phyloP scores from a whole-genome alignment of 495 filamentous ascomycete genomes.

The Halenospora varia region DNA sequence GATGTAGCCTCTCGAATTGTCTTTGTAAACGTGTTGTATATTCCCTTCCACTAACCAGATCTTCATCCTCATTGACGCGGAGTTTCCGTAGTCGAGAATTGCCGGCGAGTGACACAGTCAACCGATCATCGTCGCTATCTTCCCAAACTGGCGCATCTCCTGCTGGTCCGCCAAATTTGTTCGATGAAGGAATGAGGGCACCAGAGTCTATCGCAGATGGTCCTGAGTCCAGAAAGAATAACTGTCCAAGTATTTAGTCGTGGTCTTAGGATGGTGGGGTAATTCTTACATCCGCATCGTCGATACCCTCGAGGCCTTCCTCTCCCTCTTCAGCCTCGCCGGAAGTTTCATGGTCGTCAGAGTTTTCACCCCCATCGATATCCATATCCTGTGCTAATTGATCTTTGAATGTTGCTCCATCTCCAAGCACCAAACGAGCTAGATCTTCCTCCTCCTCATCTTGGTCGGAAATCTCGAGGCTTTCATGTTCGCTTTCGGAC shows the following conservation, averaged over 20 bases:
- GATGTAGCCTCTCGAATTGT: slow-evolving; percentile 78
- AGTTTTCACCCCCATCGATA: slow-evolving; percentile 6
- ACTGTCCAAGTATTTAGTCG: slow-evolving; percentile 37
- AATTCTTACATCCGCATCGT: slow-evolving; percentile 60
- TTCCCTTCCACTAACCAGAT: slow-evolving; percentile 79
- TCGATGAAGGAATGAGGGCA: slow-evolving; percentile 31
- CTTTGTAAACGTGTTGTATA: slow-evolving; percentile 74
- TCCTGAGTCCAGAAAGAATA: slow-evolving; percentile 69
- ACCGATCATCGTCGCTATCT: slow-evolving; percentile 91
- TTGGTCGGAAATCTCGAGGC: slow-evolving; percentile 46
- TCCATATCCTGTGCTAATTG: slow-evolving; percentile 48
- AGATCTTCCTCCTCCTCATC: slow-evolving; percentile 80
- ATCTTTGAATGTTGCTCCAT: slow-evolving; percentile 71
- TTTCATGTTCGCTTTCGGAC: slow-evolving; percentile 37
- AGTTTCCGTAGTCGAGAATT: slow-evolving; percentile 75
- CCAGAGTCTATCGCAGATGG: slow-evolving; percentile 44
- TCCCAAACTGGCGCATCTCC: slow-evolving; percentile 67
- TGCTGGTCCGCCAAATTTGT: slow-evolving; percentile 29
- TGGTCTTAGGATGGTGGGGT: slow-evolving; percentile 8
- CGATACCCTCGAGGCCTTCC: slow-evolving; percentile 41
- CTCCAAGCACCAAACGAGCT: slow-evolving; percentile 81
- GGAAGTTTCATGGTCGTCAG: slow-evolving; percentile 1
- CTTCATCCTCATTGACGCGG: slow-evolving; percentile 72
- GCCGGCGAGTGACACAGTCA: slow-evolving; percentile 75
- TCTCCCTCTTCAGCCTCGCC: slow-evolving; percentile 4